Evolutionary conservation across 176 grass and related monocot genomes (phyloP).

Genomic region (Phoenix dactylifera): DNA sequence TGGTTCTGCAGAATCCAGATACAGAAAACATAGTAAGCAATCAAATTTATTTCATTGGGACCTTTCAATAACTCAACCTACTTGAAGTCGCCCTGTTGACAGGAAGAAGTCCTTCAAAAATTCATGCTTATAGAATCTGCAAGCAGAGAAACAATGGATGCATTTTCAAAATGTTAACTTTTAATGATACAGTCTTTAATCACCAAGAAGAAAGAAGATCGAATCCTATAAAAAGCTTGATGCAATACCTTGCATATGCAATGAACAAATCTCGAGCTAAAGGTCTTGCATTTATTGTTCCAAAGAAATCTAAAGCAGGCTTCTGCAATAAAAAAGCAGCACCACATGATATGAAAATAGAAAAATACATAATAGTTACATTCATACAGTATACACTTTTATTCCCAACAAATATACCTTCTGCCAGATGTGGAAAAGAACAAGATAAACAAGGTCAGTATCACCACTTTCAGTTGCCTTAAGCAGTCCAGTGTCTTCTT

Average conservation of each 20-base stretch:
- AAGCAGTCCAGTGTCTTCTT: slow-evolving; percentile 80
- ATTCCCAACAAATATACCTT: slow-evolving; percentile 35
- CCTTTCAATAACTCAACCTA: slow-evolving; percentile 34
- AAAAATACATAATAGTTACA: no score
- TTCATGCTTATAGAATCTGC: slow-evolving; percentile 89
- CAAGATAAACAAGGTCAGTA: slow-evolving; percentile 95
- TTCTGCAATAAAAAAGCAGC: slow-evolving; percentile 43
- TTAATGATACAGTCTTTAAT: neutral
- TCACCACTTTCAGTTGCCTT: slow-evolving; percentile 92
- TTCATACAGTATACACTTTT: no score
- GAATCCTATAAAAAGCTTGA: no score
- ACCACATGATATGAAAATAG: no score
- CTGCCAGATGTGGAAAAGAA: slow-evolving; percentile 96
- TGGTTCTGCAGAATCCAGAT: no score
- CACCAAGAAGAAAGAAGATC: no score
- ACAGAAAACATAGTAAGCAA: slow-evolving; percentile 3
- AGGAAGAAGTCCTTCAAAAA: slow-evolving; percentile 96
- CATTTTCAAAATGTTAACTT: slow-evolving; percentile 23
- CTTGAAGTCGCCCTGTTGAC: slow-evolving; percentile 73
- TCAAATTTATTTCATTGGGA: slow-evolving; percentile 6
- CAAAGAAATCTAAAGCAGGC: slow-evolving; percentile 76
- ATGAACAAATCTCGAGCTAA: slow-evolving; percentile 97
- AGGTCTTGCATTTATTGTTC: slow-evolving; percentile 87
- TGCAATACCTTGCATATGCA: slow-evolving; percentile 70
- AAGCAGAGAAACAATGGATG: slow-evolving; percentile 23